phyloP scores from a whole-genome alignment of 2,329 filamentous ascomycete genomes.

The Emericellopsis cladophorae region DNA sequence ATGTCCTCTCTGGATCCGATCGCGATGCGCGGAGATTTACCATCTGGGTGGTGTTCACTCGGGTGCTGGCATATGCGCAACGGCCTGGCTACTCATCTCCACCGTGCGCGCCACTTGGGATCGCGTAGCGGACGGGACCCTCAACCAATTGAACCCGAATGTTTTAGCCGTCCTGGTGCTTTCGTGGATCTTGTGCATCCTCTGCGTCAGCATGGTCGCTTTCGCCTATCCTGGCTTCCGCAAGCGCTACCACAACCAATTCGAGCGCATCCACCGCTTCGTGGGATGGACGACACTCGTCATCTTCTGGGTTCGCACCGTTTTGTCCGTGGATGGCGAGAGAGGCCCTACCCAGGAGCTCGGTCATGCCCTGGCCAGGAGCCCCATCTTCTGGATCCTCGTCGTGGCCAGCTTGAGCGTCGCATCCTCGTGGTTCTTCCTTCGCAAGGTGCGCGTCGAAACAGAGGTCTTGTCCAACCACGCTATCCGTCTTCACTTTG shows the following conservation, averaged over 20 bases:
- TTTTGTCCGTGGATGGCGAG: slow-evolving; percentile 30
- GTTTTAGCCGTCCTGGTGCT: slow-evolving; percentile 27
- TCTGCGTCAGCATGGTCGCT: slow-evolving; percentile 41
- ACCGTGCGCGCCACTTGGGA: slow-evolving; percentile 23
- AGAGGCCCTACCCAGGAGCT: slow-evolving; percentile 11
- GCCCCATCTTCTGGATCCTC: slow-evolving; percentile 46
- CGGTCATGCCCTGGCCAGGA: slow-evolving; percentile 14
- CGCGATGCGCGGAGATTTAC: slow-evolving; percentile 35
- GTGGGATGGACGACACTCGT: slow-evolving; percentile 50
- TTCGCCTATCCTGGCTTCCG: slow-evolving; percentile 49
- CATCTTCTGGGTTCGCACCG: slow-evolving; percentile 45
- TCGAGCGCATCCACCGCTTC: slow-evolving; percentile 55
- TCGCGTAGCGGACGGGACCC: slow-evolving; percentile 13
- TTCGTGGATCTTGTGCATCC: slow-evolving; percentile 35
- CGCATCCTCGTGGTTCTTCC: slow-evolving; percentile 52
- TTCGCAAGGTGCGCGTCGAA: slow-evolving; percentile 49
- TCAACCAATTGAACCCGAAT: slow-evolving; percentile 18
- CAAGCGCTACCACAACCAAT: slow-evolving; percentile 45
- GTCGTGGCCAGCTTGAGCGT: slow-evolving; percentile 45
- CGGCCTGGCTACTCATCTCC: slow-evolving; percentile 34
- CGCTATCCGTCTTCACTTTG: slow-evolving; percentile 53
- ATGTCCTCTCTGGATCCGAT: slow-evolving; percentile 33
- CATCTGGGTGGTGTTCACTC: slow-evolving; percentile 40
- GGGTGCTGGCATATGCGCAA: slow-evolving; percentile 33
- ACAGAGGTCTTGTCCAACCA: slow-evolving; percentile 52